Conservation (phyloP, 768 basidiomycete species). For the Russula olivacea region DNA sequence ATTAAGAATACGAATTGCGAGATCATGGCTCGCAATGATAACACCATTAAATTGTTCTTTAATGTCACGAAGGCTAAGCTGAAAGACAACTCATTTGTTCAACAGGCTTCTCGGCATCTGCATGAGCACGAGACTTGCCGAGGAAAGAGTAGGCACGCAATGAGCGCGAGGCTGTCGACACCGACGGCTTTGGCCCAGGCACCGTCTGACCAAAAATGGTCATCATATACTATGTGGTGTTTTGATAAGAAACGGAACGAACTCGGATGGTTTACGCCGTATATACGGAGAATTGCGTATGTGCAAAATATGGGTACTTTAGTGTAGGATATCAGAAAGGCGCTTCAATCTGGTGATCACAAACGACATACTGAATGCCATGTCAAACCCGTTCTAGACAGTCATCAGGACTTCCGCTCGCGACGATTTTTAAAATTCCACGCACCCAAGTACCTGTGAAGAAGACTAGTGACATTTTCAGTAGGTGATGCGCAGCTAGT, state of each 20-base stretch:
- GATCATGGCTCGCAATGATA: slow-evolving; percentile 87
- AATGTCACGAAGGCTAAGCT: slow-evolving; percentile 90
- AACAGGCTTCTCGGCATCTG: not conserved
- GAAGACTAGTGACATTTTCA: slow-evolving; percentile 46
- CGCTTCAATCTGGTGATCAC: not conserved
- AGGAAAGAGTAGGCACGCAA: slow-evolving; percentile 87
- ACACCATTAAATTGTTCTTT: slow-evolving; percentile 72
- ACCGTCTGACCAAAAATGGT: slow-evolving; percentile 34
- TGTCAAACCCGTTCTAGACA: slow-evolving; percentile 81
- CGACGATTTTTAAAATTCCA: not conserved
- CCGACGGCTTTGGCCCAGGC: slow-evolving; percentile 64
- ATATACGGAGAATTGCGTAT: slow-evolving; percentile 71
- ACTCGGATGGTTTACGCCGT: slow-evolving; percentile 71
- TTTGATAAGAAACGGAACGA: slow-evolving; percentile 26
- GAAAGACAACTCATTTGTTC: slow-evolving; percentile 8
- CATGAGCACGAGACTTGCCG: slow-evolving; percentile 39
- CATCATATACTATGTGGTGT: not conserved
- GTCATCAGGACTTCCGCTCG: slow-evolving; percentile 7
- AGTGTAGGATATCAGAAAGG: not conserved
- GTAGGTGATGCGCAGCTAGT: not conserved
- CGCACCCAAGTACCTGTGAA: slow-evolving; percentile 81
- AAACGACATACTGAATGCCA: slow-evolving; percentile 65
- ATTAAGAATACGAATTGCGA: slow-evolving; percentile 81
- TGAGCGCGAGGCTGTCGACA: slow-evolving; percentile 79
- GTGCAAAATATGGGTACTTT: slow-evolving; percentile 71